phyloP scores from a whole-genome alignment of 805 yeast genomes.

The Schizosaccharomyces lindneri region DNA sequence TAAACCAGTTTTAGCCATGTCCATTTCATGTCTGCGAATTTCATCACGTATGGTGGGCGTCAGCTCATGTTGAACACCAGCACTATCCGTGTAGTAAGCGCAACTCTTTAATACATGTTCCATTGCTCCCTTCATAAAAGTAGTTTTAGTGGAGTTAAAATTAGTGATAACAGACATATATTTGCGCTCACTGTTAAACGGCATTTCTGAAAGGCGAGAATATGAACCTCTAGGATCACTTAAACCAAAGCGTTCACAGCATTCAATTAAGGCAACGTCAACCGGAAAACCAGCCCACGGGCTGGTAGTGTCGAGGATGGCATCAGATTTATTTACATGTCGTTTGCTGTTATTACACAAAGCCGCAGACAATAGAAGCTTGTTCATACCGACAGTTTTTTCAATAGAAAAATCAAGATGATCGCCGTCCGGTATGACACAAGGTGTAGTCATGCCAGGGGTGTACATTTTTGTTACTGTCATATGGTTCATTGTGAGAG shows the following conservation, averaged over 20 bases:
- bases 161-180: constrained; percentile 54
- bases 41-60: constrained; percentile 23
- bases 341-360: constrained; percentile 13
- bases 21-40: constrained; percentile 33
- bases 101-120: constrained; percentile 47
- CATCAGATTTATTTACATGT: constrained; percentile 4
- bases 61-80: constrained; percentile 35
- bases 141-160: constrained; percentile 17
- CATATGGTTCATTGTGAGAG: constrained; percentile 77
- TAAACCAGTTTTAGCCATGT: constrained; percentile 59
- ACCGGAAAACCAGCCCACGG: constrained; percentile 78
- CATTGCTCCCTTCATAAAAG: constrained; percentile 61
- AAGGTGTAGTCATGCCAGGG: constrained; percentile 19
- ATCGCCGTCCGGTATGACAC: neutral
- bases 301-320: constrained; percentile 21
- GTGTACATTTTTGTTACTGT: constrained; percentile 70
- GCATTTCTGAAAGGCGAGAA: constrained; percentile 44
- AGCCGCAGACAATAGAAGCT: constrained; percentile 12
- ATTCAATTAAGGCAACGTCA: constrained; percentile 72
- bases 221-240: constrained; percentile 41
- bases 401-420: neutral
- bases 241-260: constrained; percentile 41
- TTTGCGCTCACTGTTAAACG: constrained; percentile 65
- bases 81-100: constrained; percentile 29
- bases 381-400: neutral